Evolutionary conservation across 441 rosid species (phyloP).

Genomic region (Metrosideros polymorpha): DNA sequence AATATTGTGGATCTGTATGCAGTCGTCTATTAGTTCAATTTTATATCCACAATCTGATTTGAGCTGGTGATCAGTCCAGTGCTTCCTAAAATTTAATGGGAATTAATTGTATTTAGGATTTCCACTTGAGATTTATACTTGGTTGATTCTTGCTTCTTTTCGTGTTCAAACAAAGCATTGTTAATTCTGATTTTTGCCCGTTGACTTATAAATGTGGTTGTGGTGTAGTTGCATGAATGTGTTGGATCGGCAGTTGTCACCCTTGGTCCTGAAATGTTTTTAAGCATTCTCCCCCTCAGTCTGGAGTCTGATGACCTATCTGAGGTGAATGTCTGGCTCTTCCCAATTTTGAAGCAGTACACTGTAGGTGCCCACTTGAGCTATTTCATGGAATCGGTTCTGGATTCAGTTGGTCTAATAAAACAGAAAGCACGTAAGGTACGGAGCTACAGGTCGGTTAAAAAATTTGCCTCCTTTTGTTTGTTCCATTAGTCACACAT

Average conservation of each 20-base stretch:
- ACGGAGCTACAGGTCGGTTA: background rate
- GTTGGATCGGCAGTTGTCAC: slow-evolving; percentile 94
- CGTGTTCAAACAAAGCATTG: background rate
- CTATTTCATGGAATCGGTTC: slow-evolving; percentile 57
- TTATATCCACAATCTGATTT: background rate
- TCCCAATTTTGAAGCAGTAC: slow-evolving; percentile 91
- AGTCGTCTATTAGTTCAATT: background rate
- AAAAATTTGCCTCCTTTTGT: background rate
- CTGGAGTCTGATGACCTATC: slow-evolving; percentile 72
- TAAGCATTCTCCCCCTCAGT: slow-evolving; percentile 57
- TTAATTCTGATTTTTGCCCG: background rate
- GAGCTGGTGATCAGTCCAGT: background rate
- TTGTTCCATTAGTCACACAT: slow-evolving; percentile 10
- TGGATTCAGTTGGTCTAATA: slow-evolving; percentile 39
- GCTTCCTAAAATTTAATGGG: background rate
- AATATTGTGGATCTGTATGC: background rate
- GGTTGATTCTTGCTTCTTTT: background rate
- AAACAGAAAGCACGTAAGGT: slow-evolving; percentile 65
- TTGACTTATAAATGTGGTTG: background rate
- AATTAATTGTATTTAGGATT: background rate
- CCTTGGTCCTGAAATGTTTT: slow-evolving; percentile 87
- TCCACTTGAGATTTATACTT: background rate
- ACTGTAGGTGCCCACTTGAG: slow-evolving; percentile 71
- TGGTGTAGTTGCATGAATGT: slow-evolving; percentile 75
- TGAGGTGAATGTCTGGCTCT: slow-evolving; percentile 86